A percentile compares a stretch with the other conserved stretches of the same genome.
phyloP scores from a whole-genome alignment of 2,329 filamentous ascomycete species.

The Pestalotiopsis sp. region DNA sequence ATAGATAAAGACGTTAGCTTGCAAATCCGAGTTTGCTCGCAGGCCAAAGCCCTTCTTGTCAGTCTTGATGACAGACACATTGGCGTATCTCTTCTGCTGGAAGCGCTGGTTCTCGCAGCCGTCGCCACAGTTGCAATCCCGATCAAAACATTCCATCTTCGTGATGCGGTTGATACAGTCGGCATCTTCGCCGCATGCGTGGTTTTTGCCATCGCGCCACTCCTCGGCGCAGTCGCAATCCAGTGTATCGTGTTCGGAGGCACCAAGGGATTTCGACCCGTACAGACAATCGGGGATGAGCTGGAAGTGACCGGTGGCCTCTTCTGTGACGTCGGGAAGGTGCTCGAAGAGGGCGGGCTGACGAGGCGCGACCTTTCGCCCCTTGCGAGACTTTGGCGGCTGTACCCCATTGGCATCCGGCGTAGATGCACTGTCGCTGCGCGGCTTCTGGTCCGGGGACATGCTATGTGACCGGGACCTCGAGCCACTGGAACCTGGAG shows the following conservation, averaged over 20 bases:
- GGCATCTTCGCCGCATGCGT: conserved; percentile 92
- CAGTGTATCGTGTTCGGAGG: conserved; percentile 85
- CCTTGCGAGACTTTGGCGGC: conserved; percentile 73
- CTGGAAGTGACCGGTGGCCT: conserved; percentile 77
- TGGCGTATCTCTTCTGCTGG: conserved; percentile 84
- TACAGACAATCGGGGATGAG: conserved; percentile 87
- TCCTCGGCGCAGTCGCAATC: conserved; percentile 96
- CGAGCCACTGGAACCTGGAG: conserved; percentile 38
- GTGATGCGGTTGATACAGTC: conserved; percentile 98
- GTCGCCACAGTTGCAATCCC: conserved; percentile 83
- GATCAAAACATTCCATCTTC: conserved; percentile 90
- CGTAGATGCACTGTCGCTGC: conserved; percentile 50
- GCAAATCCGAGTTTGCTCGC: conserved; percentile 76
- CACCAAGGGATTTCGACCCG: conserved; percentile 86
- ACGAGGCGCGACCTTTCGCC: conserved; percentile 67
- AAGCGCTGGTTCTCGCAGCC: conserved; percentile 95
- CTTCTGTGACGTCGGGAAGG: conserved; percentile 75
- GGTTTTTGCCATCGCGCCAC: conserved; percentile 77
- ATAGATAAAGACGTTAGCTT: conserved; percentile 89
- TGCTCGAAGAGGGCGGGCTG: conserved; percentile 71
- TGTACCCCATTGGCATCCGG: conserved; percentile 47
- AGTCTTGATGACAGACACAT: conserved; percentile 94
- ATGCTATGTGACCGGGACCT: conserved; percentile 39
- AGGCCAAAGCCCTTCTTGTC: conserved; percentile 97
- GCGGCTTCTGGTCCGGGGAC: conserved; percentile 48